Evolutionary conservation across 306 rosid genomes (phyloP).

Genomic region (Fragaria iinumae): DNA sequence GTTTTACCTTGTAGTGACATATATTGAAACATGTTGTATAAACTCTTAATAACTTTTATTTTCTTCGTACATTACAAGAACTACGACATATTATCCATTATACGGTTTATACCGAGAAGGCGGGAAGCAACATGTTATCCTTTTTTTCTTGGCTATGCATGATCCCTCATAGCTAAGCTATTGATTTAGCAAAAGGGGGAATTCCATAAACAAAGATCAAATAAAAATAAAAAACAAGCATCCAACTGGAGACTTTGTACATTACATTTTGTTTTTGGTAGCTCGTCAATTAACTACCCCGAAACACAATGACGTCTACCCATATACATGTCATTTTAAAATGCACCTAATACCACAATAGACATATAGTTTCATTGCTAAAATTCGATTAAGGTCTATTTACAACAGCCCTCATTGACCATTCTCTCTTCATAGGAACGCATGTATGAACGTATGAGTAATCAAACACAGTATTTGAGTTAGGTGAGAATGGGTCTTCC

Average conservation of each 20-base stretch:
- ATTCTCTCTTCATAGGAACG: slow-evolving; percentile 20
- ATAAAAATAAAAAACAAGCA: not conserved
- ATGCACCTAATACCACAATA: not conserved
- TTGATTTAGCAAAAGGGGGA: not conserved
- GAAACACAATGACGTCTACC: not conserved
- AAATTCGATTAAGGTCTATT: slow-evolving; percentile 15
- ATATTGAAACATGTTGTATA: not conserved
- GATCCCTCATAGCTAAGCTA: not conserved
- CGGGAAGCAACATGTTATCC: not conserved
- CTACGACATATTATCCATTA: not conserved
- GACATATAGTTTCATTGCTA: not conserved
- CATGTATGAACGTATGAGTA: not conserved
- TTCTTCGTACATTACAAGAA: not conserved
- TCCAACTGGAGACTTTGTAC: too few species aligned
- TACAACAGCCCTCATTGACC: slow-evolving; percentile 6
- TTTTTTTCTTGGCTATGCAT: not conserved
- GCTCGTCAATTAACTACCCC: not conserved
- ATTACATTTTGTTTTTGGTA: too few species aligned
- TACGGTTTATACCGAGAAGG: not conserved
- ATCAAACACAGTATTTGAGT: not conserved
- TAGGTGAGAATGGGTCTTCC: slow-evolving; percentile 25
- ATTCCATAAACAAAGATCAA: not conserved
- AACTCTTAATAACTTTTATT: not conserved
- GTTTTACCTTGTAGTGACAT: not conserved
- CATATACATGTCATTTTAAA: not conserved